Evolutionary conservation across 1,284 basidiomycete genomes (phyloP).

Genomic region (Dichomitus squalens): DNA sequence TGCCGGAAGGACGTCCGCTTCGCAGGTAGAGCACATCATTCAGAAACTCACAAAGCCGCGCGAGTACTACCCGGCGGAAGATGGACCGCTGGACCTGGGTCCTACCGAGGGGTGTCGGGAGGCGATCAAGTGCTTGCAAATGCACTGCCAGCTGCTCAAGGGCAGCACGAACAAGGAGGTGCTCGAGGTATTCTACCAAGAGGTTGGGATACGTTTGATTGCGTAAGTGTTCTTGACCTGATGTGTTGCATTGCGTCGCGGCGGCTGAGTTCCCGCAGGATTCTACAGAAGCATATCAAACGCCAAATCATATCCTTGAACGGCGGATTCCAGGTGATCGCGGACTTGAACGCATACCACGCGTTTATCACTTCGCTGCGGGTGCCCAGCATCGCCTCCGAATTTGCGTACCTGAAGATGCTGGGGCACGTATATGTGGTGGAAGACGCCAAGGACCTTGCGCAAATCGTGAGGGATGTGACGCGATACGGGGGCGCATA

Average conservation of each 20-base stretch:
- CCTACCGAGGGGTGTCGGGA: slow-evolving; percentile 87
- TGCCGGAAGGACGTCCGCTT: not conserved
- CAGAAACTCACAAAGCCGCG: slow-evolving; percentile 79
- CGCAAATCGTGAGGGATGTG: slow-evolving; percentile 93
- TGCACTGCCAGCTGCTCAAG: slow-evolving; percentile 88
- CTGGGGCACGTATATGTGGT: slow-evolving; percentile 94
- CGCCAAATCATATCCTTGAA: slow-evolving; percentile 92
- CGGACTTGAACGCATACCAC: slow-evolving; percentile 94
- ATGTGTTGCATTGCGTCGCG: not conserved
- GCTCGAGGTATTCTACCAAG: slow-evolving; percentile 96
- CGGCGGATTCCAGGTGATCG: slow-evolving; percentile 95
- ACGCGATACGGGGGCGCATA: slow-evolving; percentile 93
- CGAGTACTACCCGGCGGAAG: slow-evolving; percentile 90
- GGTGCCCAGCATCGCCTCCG: slow-evolving; percentile 67
- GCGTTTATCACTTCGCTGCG: slow-evolving; percentile 85
- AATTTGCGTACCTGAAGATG: slow-evolving; percentile 96
- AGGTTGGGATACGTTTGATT: slow-evolving; percentile 92
- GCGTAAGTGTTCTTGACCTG: slow-evolving; percentile 54
- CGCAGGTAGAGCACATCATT: slow-evolving; percentile 91
- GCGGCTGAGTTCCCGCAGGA: slow-evolving; percentile 47
- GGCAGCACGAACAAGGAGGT: slow-evolving; percentile 96
- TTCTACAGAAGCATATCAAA: slow-evolving; percentile 96
- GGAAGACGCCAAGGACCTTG: slow-evolving; percentile 91
- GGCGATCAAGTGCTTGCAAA: slow-evolving; percentile 84
- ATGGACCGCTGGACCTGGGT: slow-evolving; percentile 73